Evolutionary conservation across 768 basidiomycete species (phyloP).

Genomic region (Termitomyces sp.): DNA sequence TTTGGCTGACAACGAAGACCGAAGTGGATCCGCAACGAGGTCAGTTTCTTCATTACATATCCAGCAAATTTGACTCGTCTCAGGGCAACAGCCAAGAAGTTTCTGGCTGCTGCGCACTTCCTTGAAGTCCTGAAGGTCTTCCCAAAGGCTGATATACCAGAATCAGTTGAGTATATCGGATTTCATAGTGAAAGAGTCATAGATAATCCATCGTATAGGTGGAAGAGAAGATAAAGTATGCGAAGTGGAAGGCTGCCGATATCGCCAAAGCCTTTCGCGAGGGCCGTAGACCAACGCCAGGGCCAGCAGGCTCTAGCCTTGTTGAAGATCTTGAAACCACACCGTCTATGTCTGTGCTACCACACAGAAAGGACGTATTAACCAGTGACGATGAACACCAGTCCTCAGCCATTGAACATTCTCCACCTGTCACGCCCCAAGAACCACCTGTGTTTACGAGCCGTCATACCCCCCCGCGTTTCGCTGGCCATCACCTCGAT

Average conservation of each 20-base stretch:
- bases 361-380: slow-evolving; percentile 8
- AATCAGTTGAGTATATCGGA: slow-evolving; percentile 40
- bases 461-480: slow-evolving; percentile 12
- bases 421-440: slow-evolving; percentile 21
- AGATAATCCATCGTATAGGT: slow-evolving; percentile 37
- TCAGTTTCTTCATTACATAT: slow-evolving; percentile 24
- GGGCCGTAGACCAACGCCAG: slow-evolving; percentile 77
- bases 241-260: slow-evolving; percentile 97
- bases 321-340: slow-evolving; percentile 17
- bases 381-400: slow-evolving; percentile 6
- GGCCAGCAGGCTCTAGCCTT: slow-evolving; percentile 53
- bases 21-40: slow-evolving; percentile 73
- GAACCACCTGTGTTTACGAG: not conserved
- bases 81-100: slow-evolving; percentile 86
- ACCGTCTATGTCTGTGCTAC: slow-evolving; percentile 4
- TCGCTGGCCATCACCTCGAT: slow-evolving; percentile 6
- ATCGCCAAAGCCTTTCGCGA: slow-evolving; percentile 95
- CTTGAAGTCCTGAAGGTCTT: slow-evolving; percentile 84
- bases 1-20: slow-evolving; percentile 87
- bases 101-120: slow-evolving; percentile 92
- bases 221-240: slow-evolving; percentile 85
- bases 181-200: not conserved
- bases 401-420: slow-evolving; percentile 21
- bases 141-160: slow-evolving; percentile 49
- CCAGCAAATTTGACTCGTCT: slow-evolving; percentile 2